Evolutionary conservation across 805 yeast genomes (phyloP).

Genomic region (Priceomyces melissophilus): DNA sequence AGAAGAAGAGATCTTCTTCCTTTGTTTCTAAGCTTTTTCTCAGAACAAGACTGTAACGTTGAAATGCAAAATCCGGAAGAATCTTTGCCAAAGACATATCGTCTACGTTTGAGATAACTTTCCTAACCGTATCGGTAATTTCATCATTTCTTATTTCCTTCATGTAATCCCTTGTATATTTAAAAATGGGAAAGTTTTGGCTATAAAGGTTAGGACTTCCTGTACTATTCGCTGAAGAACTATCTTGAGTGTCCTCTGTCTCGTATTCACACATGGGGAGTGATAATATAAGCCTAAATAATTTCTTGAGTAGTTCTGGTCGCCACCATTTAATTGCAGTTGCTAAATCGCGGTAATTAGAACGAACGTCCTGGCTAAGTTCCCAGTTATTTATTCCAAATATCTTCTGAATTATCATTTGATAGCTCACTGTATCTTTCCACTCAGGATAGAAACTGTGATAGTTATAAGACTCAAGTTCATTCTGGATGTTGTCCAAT

Average conservation of each 20-base stretch:
- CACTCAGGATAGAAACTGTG: too few relatives aligned
- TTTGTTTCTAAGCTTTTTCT: background rate
- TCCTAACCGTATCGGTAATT: background rate
- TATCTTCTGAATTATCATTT: too few relatives aligned
- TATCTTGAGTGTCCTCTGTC: background rate
- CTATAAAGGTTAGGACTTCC: slow-evolving; percentile 2
- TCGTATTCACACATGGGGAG: slow-evolving; percentile 5
- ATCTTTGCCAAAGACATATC: background rate
- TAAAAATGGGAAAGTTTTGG: background rate
- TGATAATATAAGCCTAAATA: slow-evolving; percentile 1
- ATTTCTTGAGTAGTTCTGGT: background rate
- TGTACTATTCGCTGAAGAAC: background rate
- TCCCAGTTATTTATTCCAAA: too few relatives aligned
- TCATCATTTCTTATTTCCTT: background rate
- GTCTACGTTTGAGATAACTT: background rate
- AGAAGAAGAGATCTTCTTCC: background rate
- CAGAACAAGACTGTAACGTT: background rate
- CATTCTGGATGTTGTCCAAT: too few relatives aligned
- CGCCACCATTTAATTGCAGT: background rate
- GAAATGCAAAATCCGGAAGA: slow-evolving; percentile 1
- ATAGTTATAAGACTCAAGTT: too few relatives aligned
- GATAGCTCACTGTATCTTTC: too few relatives aligned
- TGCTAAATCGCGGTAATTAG: too few relatives aligned
- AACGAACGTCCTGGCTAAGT: too few relatives aligned
- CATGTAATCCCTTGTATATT: background rate